Evolutionary conservation across 1,139 yeast genomes (phyloP), one percentile per base, ranked within the genome.

Genomic region (Yamadazyma membranifaciens): DNA sequence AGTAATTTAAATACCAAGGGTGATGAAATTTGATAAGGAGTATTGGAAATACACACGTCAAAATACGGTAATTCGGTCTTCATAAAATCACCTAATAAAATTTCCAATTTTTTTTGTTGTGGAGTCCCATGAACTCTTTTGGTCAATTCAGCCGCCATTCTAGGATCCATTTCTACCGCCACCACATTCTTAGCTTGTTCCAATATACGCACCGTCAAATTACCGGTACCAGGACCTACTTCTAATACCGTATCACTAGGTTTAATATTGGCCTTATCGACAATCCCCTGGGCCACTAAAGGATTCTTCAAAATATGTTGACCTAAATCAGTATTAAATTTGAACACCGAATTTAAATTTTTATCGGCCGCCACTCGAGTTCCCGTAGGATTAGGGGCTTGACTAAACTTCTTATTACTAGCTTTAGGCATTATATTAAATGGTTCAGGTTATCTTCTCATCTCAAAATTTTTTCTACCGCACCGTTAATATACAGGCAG

Each of bases 201-300:
- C 40, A 92, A 66, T 37, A 92, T 94, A 47, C 95, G 75, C 30
- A 92, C 96, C 0, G 99, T 94, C 65, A 92, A 74, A 59, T 92
- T 92, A 67, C 99, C 99, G 0, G 99, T 92, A 79, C 99, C 99
- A 1, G 99, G 98, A 56, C 99, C 99, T 41, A 92, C 97, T 69
- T 92, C 99, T 36, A 92, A 72, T 2, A 92, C 98, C 6, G 81
- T 80, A 57, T 92, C 99, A 33, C 95, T 84, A 2, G 98, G 98
- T 54, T 81, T 85, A 46, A 92, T 84, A 33, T 80, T 86, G 2
- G 98, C 98, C 59, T 94, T 94, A 62, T 92, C 98, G 28, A 92
- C 98, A 57, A 92, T 92, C 10, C 97, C 98, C 62, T 92, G 98
- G 3, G 98, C 98, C 26, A 94, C 95, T 40, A 89, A 72, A 1